Conservation (phyloP, 495 filamentous ascomycete genomes). For the Penicillium paradoxum region DNA sequence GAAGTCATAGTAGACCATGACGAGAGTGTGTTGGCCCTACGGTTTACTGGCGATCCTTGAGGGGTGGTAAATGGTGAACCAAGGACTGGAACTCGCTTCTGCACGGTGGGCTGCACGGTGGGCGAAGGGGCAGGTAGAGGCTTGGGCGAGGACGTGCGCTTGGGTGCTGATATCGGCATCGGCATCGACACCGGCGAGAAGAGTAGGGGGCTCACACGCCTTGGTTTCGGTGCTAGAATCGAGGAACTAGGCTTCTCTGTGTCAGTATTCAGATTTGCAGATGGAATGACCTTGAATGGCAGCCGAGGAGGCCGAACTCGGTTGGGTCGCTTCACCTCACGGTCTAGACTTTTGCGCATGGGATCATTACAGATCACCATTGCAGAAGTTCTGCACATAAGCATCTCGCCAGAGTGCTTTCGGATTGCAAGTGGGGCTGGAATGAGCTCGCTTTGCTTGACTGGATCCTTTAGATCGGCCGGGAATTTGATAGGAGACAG, state of each 20-base stretch:
- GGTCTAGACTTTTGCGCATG: background rate
- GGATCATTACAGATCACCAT: background rate
- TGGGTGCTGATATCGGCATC: background rate
- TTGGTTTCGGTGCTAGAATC: background rate
- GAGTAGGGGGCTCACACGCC: background rate
- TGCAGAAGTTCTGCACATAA: background rate
- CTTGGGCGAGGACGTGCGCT: background rate
- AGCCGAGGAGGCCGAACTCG: slow-evolving; percentile 1
- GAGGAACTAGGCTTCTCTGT: background rate
- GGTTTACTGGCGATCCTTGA: background rate
- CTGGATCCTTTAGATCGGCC: background rate
- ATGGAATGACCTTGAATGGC: background rate
- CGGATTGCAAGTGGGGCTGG: background rate
- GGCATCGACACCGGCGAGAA: background rate
- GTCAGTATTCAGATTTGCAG: background rate
- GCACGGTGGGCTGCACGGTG: background rate
- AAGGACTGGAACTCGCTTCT: background rate
- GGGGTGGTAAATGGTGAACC: background rate
- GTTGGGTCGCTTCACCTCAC: background rate
- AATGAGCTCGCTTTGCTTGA: background rate
- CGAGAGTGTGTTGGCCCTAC: no score
- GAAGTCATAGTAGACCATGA: background rate
- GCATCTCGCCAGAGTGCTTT: slow-evolving; percentile 1
- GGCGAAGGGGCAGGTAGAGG: background rate
- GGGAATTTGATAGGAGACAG: slow-evolving; percentile 1